Evolutionary conservation across 495 filamentous ascomycete species (phyloP).

Genomic region (Oidiodendron maius): DNA sequence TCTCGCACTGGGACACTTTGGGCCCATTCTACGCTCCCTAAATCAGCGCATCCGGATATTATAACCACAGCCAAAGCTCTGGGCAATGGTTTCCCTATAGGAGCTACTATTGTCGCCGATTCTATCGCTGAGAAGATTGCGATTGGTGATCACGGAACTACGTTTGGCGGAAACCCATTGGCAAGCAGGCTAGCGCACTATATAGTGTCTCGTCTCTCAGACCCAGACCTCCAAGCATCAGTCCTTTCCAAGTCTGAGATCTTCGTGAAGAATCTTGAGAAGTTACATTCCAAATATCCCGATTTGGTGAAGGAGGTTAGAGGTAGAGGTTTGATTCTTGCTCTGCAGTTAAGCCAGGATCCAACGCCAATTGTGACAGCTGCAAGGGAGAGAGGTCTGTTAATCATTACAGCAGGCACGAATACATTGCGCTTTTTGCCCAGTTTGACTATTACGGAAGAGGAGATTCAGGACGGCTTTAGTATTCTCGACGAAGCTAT

Average conservation of each 20-base stretch:
- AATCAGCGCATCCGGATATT: slow-evolving; percentile 86
- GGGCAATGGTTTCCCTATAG: slow-evolving; percentile 93
- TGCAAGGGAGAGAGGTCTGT: slow-evolving; percentile 78
- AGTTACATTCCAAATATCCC: slow-evolving; percentile 61
- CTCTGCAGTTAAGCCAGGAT: slow-evolving; percentile 70
- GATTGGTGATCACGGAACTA: slow-evolving; percentile 92
- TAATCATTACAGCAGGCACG: slow-evolving; percentile 87
- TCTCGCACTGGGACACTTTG: slow-evolving; percentile 81
- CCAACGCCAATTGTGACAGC: slow-evolving; percentile 70
- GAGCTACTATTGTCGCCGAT: slow-evolving; percentile 78
- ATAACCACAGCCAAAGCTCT: slow-evolving; percentile 92
- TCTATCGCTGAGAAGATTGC: slow-evolving; percentile 77
- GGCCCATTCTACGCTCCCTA: slow-evolving; percentile 72
- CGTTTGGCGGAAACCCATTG: slow-evolving; percentile 93
- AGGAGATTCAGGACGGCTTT: slow-evolving; percentile 71
- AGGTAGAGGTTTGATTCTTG: slow-evolving; percentile 78
- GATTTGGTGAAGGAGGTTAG: slow-evolving; percentile 69
- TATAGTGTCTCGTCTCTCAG: slow-evolving; percentile 67
- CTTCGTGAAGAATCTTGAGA: slow-evolving; percentile 59
- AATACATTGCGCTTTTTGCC: slow-evolving; percentile 88
- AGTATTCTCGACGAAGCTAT: slow-evolving; percentile 74
- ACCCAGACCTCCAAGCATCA: slow-evolving; percentile 53
- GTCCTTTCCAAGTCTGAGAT: slow-evolving; percentile 60
- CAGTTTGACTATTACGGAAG: slow-evolving; percentile 67
- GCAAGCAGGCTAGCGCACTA: slow-evolving; percentile 79